Base-by-base conservation (phyloP, 495 filamentous ascomycete genomes). In the Hypomontagnella submonticulosa region DNA sequence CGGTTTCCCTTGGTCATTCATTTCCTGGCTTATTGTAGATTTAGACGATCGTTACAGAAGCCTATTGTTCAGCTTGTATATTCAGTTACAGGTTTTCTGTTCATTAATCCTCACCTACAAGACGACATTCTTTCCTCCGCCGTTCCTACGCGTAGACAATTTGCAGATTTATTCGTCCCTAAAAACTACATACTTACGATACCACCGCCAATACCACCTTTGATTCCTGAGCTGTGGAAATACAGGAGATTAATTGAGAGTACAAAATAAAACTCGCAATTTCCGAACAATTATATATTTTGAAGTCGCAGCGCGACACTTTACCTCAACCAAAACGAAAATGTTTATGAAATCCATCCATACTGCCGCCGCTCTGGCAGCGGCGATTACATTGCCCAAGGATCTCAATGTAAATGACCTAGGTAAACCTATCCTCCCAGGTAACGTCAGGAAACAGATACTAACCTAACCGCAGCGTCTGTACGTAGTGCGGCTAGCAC, bases 401-500 rank as follows among this genome's bases (percentile, higher is more conserved):
- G 72, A 78, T 33, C 69, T 85, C 27, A 69, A 84, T 49, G 68
- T 83, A 52, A 76, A 69, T 52, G 71, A 80, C 50, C 60, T 75
- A 43, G 55, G 82, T 81, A 66, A 48, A 6, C 8, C 15, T 34
- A 34, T 40, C 33, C 37, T n/a, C 42, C 7, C 13, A 34, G 11
- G 15, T 30, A 13, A n/a, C 10, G 9, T 37, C 3, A 2, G 12
- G 7, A 16, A 44, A 4, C 15, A 61, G 5, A 30, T 47, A n/a
- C 48, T 59, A 49, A 38, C 4, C n/a, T 10, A n/a, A 38, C 9
- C 27, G 19, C 63, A 84, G 81, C 66, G 12, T 87, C 85, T 0
- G 77, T 87, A 56, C 75, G 73, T 41, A 76, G 73, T 50, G 82
- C 82, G 5, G 72, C 83, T 32, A 75, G 77, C 40, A 80, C 80